phyloP scores from a whole-genome alignment of 2,329 filamentous ascomycete genomes.

The Exutisphaerella laricina region DNA sequence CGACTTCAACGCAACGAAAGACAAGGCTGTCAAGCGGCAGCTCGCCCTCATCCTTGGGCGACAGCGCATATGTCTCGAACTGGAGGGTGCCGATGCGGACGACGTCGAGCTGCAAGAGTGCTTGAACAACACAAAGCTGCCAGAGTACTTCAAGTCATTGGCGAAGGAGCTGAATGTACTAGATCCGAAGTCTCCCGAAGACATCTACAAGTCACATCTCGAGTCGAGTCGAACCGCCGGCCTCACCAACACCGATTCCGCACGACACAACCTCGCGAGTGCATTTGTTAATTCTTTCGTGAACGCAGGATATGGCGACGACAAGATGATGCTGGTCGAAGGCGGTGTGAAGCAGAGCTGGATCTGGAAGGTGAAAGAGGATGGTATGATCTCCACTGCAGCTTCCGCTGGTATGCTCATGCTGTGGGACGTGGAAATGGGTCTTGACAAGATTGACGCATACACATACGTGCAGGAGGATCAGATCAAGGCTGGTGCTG shows the following conservation, averaged over 20 bases:
- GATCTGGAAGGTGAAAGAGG: constrained; percentile 99
- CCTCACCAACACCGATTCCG: constrained; percentile 91
- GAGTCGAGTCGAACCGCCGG: constrained; percentile 91
- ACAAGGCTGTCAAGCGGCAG: constrained; percentile 82
- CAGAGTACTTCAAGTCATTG: constrained; percentile 87
- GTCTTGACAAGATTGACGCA: constrained; percentile 88
- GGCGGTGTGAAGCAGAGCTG: constrained; percentile 78
- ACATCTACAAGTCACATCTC: constrained; percentile 98
- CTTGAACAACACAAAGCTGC: constrained; percentile 77
- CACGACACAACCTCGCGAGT: constrained; percentile 89
- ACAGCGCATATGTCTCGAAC: constrained; percentile 78
- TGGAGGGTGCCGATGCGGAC: constrained; percentile 60
- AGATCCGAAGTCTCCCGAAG: constrained; percentile 93
- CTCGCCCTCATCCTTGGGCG: constrained; percentile 88
- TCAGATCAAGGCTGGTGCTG: constrained; percentile 82
- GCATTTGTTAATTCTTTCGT: constrained; percentile 97
- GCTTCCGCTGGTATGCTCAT: constrained; percentile 88
- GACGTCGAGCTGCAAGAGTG: constrained; percentile 73
- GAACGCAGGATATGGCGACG: constrained; percentile 89
- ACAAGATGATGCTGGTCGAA: constrained; percentile 95
- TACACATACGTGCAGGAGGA: constrained; percentile 82
- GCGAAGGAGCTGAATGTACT: constrained; percentile 95
- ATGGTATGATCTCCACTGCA: constrained; percentile 94
- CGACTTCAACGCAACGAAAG: constrained; percentile 74
- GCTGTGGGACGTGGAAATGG: constrained; percentile 89